Evolutionary conservation across 768 basidiomycete genomes (phyloP).

Genomic region (Fomitopsis pulvina): DNA sequence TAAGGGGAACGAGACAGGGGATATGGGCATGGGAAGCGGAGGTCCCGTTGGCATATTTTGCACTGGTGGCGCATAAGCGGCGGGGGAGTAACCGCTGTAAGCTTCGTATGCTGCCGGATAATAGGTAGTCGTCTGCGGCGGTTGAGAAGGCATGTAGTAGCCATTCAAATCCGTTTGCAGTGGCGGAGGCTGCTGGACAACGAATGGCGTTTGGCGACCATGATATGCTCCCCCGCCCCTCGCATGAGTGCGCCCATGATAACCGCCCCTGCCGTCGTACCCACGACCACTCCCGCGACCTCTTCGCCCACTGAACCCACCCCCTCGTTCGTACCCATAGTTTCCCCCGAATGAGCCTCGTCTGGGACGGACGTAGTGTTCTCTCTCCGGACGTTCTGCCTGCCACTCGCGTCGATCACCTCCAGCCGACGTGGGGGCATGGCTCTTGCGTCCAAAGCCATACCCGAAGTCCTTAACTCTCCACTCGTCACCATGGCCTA

Average conservation of each 20-base stretch:
- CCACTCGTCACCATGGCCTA: slow-evolving; percentile 29
- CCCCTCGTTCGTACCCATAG: slow-evolving; percentile 29
- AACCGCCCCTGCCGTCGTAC: slow-evolving; percentile 27
- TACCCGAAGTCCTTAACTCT: slow-evolving; percentile 58
- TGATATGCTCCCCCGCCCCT: slow-evolving; percentile 11
- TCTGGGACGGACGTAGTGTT: slow-evolving; percentile 21
- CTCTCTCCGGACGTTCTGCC: slow-evolving; percentile 19
- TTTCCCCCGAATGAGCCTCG: slow-evolving; percentile 27
- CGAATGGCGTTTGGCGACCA: slow-evolving; percentile 12
- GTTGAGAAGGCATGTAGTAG: slow-evolving; percentile 16
- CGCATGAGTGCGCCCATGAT: slow-evolving; percentile 9
- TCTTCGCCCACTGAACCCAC: slow-evolving; percentile 31
- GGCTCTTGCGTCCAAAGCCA: slow-evolving; percentile 48
- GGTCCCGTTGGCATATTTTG: slow-evolving; percentile 18
- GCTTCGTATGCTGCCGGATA: slow-evolving; percentile 16
- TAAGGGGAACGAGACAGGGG: slow-evolving; percentile 45
- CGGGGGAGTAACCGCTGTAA: slow-evolving; percentile 10
- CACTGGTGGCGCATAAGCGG: slow-evolving; percentile 20
- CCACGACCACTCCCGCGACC: slow-evolving; percentile 19
- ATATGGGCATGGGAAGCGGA: slow-evolving; percentile 40
- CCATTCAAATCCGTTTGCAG: slow-evolving; percentile 15
- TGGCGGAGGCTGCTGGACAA: slow-evolving; percentile 16
- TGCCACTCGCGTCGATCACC: slow-evolving; percentile 27
- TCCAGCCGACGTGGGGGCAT: slow-evolving; percentile 23
- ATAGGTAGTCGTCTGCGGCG: slow-evolving; percentile 16